These are phyloP conservation scores for Sporopachydermia lactativora DNA, from an alignment of 805 yeast genomes.

Conservation along the genomic window DNA sequence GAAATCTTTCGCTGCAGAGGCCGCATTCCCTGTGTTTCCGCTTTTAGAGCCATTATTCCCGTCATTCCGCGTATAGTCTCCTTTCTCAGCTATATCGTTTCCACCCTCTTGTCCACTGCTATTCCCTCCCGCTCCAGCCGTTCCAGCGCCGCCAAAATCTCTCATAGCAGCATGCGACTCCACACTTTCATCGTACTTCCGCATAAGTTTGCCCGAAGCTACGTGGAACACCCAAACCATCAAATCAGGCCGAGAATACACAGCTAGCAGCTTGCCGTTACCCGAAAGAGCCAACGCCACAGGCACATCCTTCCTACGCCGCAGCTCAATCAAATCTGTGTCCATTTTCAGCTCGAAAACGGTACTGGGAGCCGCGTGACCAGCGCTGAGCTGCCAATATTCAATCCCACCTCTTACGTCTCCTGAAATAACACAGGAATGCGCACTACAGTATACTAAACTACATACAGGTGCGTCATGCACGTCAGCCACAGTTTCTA, in stretches of 20 bases:
- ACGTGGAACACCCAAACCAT: constrained; percentile 21
- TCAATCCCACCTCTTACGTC: constrained; percentile 23
- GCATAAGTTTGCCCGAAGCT: constrained; percentile 20
- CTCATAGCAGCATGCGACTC: constrained; percentile 15
- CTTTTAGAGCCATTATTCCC: too few species aligned
- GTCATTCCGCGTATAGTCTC: constrained; percentile 13
- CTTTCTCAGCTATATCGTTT: constrained; percentile 10
- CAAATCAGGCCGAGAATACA: constrained; percentile 20
- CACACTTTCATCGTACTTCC: constrained; percentile 19
- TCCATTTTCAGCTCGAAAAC: constrained; percentile 24
- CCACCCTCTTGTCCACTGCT: constrained; percentile 1
- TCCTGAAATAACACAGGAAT: constrained; percentile 16
- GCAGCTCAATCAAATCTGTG: constrained; percentile 25
- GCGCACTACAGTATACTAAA: constrained; percentile 13
- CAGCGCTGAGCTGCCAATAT: constrained; percentile 19
- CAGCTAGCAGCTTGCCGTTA: constrained; percentile 18
- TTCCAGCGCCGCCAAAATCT: constrained; percentile 2
- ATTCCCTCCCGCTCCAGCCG: too few species aligned
- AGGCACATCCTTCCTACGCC: constrained; percentile 20
- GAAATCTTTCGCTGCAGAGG: constrained; percentile 16
- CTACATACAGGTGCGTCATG: constrained; percentile 15
- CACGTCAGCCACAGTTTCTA: constrained; percentile 8
- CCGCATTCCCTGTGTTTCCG: constrained; percentile 11
- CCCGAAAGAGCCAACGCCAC: constrained; percentile 14
- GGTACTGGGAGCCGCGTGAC: constrained; percentile 11